Conservation (phyloP, 1,139 yeast genomes). For the Hyphopichia fennica region DNA sequence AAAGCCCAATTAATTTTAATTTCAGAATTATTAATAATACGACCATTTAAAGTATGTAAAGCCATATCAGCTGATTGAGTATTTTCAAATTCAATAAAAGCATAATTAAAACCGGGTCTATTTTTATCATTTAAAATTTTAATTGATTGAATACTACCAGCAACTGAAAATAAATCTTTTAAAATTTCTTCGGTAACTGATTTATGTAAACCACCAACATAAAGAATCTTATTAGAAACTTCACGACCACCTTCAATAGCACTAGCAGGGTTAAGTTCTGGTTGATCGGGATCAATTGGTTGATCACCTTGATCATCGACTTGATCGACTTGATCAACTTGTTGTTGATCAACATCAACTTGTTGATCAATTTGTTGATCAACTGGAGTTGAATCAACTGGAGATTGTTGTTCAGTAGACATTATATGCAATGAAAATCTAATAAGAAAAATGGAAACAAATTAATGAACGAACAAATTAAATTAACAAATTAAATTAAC, state of each 20-base stretch:
- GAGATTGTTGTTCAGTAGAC: slow-evolving; percentile 10
- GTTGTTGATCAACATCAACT: slow-evolving; percentile 9
- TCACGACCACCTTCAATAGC: slow-evolving; percentile 84
- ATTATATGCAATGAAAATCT: slow-evolving; percentile 1
- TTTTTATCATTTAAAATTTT: slow-evolving; percentile 78
- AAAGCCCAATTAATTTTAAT: slow-evolving; percentile 81
- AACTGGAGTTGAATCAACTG: no score
- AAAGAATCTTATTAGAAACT: slow-evolving; percentile 66
- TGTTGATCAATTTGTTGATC: slow-evolving; percentile 6
- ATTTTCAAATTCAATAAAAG: slow-evolving; percentile 73
- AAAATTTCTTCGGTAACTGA: slow-evolving; percentile 63
- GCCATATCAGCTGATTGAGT: slow-evolving; percentile 64
- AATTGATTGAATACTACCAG: slow-evolving; percentile 60
- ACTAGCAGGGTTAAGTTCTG: slow-evolving; percentile 48
- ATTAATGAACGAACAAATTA: no score
- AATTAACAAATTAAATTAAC: no score
- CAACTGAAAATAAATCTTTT: slow-evolving; percentile 59
- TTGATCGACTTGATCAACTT: slow-evolving; percentile 7
- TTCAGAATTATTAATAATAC: slow-evolving; percentile 48
- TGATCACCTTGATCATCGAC: slow-evolving; percentile 1
- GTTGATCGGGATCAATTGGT: neutral
- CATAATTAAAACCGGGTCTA: slow-evolving; percentile 73
- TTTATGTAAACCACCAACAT: slow-evolving; percentile 74
- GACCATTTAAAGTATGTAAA: slow-evolving; percentile 59
- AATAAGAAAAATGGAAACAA: no score